Base-by-base conservation (phyloP, 2,329 filamentous ascomycete genomes). In the Zymoseptoria ardabiliae region DNA sequence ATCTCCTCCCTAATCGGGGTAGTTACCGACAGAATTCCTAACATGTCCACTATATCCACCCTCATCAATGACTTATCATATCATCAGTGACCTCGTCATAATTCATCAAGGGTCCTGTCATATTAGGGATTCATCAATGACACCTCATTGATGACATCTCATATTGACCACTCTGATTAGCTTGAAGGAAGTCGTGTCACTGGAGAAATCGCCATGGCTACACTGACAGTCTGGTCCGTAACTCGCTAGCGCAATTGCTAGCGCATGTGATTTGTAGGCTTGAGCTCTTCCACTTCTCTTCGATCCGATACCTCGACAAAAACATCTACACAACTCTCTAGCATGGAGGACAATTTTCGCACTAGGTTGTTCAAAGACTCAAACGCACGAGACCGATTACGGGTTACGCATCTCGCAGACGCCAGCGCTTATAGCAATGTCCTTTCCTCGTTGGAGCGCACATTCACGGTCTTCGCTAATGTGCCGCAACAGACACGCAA, bases 71-170 rank as follows among this genome's bases (percentile, higher is more conserved):
- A 35, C 30, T 35, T 11, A 6, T 35, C 6, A 3, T 35, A 17
- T 35, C 10, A 35, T 11, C 10, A 35, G 30, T 17, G 10, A 35
- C 6, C 9, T 9, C 30, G 9, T 35, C 10, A 35, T 63, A 65
- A 75, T 73, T 2, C 11, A 25, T 19, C 10, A 7, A 11, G 2
- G 8, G n/a, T n/a, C 50, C 25, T 21, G 17, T 17, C 10, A 25
- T 25, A 25, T 25, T 25, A 25, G 10, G 6, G 3, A 50, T n/a
- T 21, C 48, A n/a, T 21, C 6, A 9, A 21, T n/a, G n/a, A 50
- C n/a, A 9, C 48, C 23, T 25, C 23, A 25, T 25, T 25, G 23
- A 25, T 25, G 23, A 25, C 23, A 25, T 25, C 23, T 25, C 23
- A 25, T 25, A 25, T 25, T 25, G 23, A 25, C 23, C 23, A 25